Evolutionary conservation across 2,329 filamentous ascomycete species (phyloP).

Genomic region (Clarireedia monteithiana): DNA sequence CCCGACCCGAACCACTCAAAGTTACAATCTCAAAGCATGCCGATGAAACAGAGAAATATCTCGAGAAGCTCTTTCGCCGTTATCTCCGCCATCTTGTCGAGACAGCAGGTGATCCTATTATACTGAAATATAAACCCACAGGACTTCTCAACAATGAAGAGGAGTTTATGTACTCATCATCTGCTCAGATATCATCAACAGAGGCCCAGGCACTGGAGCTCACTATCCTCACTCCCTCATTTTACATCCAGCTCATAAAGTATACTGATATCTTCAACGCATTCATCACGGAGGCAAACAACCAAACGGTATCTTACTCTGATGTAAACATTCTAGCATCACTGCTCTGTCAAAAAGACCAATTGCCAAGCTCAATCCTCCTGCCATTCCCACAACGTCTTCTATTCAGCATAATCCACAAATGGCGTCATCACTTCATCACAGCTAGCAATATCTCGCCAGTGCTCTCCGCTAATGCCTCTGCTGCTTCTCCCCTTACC

Average conservation of each 20-base stretch:
- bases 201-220: constrained; percentile 39
- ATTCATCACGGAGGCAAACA: background rate
- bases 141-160: constrained; percentile 35
- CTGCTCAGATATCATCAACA: constrained; percentile 15
- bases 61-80: constrained; percentile 40
- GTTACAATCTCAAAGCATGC: constrained; percentile 48
- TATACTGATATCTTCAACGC: constrained; percentile 36
- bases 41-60: constrained; percentile 38
- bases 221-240: constrained; percentile 53
- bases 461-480: background rate
- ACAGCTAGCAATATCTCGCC: background rate
- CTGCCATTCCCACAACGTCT: background rate
- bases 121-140: constrained; percentile 46
- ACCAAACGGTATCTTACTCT: background rate
- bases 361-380: background rate
- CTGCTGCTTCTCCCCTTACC: background rate
- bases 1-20: constrained; percentile 52
- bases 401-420: background rate
- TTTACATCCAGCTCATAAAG: constrained; percentile 58
- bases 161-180: constrained; percentile 33
- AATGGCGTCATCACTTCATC: background rate
- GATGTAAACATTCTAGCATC: background rate
- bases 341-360: background rate
- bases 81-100: constrained; percentile 45
- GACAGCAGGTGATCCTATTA: constrained; percentile 36